Percentiles rank a stretch among this genome's conserved stretches.
Evolutionary conservation across 192 early-diverging fungal genomes (phyloP).

Genomic region (Podila minutissima): DNA sequence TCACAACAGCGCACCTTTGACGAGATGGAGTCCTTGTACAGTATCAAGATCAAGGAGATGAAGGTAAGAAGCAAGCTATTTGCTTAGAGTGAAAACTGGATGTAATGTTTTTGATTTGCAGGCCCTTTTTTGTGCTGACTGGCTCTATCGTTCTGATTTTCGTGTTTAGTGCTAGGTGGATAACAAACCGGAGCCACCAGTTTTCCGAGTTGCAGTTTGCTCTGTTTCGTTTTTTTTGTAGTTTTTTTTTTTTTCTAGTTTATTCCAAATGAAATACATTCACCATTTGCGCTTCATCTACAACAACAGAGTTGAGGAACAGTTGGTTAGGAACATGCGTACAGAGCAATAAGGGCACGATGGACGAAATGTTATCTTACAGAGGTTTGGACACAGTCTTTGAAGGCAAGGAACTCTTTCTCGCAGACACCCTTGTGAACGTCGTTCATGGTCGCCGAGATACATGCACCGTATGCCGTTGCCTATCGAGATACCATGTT

Average conservation of each 20-base stretch:
- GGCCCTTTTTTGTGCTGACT: neutral
- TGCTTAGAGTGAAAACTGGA: neutral
- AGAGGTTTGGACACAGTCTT: conserved; percentile 45
- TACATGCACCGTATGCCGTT: conserved; percentile 41
- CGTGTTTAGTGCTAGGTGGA: neutral
- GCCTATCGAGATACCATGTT: conserved; percentile 9
- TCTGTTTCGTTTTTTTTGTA: neutral
- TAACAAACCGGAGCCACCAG: neutral
- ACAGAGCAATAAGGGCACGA: neutral
- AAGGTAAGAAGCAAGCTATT: conserved; percentile 3
- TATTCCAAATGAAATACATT: neutral
- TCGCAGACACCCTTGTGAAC: conserved; percentile 47
- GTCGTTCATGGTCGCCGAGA: conserved; percentile 42
- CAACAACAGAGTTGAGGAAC: neutral
- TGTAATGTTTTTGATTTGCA: neutral
- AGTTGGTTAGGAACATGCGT: neutral
- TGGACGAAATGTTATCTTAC: conserved; percentile 15
- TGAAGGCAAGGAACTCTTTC: conserved; percentile 47
- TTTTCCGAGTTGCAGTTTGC: neutral
- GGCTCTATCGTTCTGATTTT: neutral
- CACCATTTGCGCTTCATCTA: conserved; percentile 51
- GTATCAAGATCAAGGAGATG: conserved; percentile 40
- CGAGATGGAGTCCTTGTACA: conserved; percentile 35
- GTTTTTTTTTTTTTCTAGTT: neutral
- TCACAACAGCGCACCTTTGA: conserved; percentile 13